Base-by-base conservation (phyloP, 2,329 filamentous ascomycete genomes). In the Xylariales sp. region DNA sequence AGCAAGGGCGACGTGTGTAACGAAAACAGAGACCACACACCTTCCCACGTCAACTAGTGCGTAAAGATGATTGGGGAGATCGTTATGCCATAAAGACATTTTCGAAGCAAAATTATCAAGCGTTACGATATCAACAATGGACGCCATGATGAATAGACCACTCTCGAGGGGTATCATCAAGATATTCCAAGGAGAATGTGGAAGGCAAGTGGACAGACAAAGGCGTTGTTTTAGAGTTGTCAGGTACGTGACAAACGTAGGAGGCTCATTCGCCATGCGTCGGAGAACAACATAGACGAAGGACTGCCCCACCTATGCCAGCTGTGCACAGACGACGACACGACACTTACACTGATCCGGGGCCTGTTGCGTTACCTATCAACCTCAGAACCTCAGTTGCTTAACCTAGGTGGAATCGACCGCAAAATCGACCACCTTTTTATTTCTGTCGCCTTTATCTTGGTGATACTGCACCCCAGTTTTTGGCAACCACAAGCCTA, bases 41-140 rank as follows among this genome's bases (percentile, higher is more conserved):
- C 86, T 88, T 75, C 86, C 86, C 85, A 89, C 88, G 71, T 89
- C 86, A 63, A 89, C 86, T 60, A 89, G 78, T 60, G 86, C 86
- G 74, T 86, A 86, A 16, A 87, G 80, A 68, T 88, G 85, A 73
- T 77, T 86, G 61, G 81, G 72, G 50, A 79, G 80, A 62, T 81
- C 74, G 32, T 83, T 80, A 60, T 80, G 75, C 86, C 86, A 88
- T 78, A 75, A 75, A 43, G 83, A 82, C 73, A 88, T 79, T 74
- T 81, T 84, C 48, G 82, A 75, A 68, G 79, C 74, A 66, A 86
- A 81, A 72, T 87, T 86, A 18, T 85, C 83, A 68, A 89, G 81
- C 4, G 83, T 86, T 63, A 88, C 78, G 70, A 84, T 77, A 73
- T 84, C 80, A 41, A 80, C 77, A 43, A 76, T 55, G 8, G 72